These are phyloP conservation scores for Apophysomyces elegans DNA, from an alignment of 371 early-diverging fungal species.

Conservation along the genomic window DNA sequence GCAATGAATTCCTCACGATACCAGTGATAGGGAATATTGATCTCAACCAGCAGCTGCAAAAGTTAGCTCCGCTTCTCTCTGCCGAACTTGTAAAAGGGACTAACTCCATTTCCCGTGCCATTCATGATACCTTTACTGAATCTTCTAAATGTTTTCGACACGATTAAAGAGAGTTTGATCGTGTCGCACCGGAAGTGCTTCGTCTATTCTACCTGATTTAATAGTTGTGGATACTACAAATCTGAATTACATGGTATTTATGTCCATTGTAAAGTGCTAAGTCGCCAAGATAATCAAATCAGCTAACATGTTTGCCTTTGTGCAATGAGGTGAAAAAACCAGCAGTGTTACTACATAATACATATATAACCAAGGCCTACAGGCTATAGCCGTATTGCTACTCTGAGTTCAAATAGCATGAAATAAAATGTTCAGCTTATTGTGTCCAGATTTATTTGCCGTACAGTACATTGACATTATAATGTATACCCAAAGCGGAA, in stretches of 20 bases:
- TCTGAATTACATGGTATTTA: not conserved
- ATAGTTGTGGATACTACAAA: not conserved
- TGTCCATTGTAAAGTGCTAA: not conserved
- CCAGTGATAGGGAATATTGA: too few relatives aligned
- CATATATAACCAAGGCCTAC: not conserved
- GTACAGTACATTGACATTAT: not conserved
- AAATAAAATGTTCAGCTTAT: not conserved
- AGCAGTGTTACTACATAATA: not conserved
- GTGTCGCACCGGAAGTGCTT: not conserved
- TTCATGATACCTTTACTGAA: too few relatives aligned
- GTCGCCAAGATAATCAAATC: not conserved
- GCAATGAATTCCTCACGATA: too few relatives aligned
- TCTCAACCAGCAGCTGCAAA: too few relatives aligned
- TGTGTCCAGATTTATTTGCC: not conserved
- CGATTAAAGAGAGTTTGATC: not conserved
- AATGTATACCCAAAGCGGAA: not conserved
- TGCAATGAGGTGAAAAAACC: not conserved
- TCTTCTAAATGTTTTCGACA: too few relatives aligned
- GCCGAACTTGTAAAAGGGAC: too few relatives aligned
- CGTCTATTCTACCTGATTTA: not conserved
- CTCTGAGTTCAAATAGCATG: not conserved
- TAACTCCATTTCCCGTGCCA: too few relatives aligned
- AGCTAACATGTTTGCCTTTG: not conserved
- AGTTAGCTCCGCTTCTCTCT: too few relatives aligned
- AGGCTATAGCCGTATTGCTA: not conserved